These are phyloP conservation scores for Amanita polypyramis DNA, from an alignment of 768 basidiomycete genomes.

Conservation along the genomic window DNA sequence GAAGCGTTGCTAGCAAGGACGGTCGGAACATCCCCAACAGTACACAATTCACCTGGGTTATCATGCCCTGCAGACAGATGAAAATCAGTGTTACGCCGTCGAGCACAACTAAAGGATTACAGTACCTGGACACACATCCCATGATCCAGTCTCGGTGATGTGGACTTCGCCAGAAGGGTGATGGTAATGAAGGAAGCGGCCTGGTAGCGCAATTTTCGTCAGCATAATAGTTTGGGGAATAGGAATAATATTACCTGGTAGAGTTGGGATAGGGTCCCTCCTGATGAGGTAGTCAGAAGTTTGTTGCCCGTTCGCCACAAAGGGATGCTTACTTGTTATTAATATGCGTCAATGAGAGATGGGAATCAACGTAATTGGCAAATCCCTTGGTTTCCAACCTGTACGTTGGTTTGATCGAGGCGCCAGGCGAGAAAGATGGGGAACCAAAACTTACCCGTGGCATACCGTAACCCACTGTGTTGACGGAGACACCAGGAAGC, in stretches of 20 bases:
- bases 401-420: too few species aligned
- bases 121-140: constrained; percentile 45
- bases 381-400: constrained; percentile 55
- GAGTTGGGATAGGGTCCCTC: constrained; percentile 28
- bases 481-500: constrained; percentile 27
- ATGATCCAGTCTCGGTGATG: constrained; percentile 26
- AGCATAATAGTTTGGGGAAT: too few species aligned
- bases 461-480: constrained; percentile 29
- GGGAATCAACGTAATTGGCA: constrained; percentile 47
- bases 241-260: too few species aligned
- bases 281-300: constrained; percentile 10
- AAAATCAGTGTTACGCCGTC: neutral
- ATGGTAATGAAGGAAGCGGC: constrained; percentile 29
- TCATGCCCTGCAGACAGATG: constrained; percentile 39
- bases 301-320: too few species aligned
- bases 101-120: neutral
- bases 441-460: constrained; percentile 31
- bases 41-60: constrained; percentile 41
- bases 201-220: too few species aligned
- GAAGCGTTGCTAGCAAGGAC: constrained; percentile 30
- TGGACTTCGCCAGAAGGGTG: constrained; percentile 35
- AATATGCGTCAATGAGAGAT: constrained; percentile 41
- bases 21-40: constrained; percentile 39
- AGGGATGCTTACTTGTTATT: too few species aligned
- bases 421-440: too few species aligned